Percentiles rank a stretch among this genome's conserved stretches.
phyloP scores from a whole-genome alignment of 768 basidiomycete species.

The Zangia roseola region DNA sequence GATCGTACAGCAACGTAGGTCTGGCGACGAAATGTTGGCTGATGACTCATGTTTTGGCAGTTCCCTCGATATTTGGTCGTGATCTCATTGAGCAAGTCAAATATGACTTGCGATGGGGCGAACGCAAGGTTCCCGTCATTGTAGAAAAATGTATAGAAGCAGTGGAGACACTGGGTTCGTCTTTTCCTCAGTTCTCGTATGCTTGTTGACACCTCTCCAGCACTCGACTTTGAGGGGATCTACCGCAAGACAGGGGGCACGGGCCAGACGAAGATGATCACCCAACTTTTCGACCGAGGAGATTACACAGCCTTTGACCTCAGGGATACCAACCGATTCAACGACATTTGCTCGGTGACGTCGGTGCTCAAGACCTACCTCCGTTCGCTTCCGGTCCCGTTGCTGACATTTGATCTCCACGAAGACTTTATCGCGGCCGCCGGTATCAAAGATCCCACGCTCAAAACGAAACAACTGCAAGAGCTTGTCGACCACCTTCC shows the following conservation, averaged over 20 bases:
- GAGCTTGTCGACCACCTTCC: slow-evolving; percentile 79
- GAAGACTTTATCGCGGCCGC: slow-evolving; percentile 84
- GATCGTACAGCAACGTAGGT: slow-evolving; percentile 20
- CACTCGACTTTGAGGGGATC: slow-evolving; percentile 95
- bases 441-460: slow-evolving; percentile 57
- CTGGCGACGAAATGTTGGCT: slow-evolving; percentile 8
- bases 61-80: slow-evolving; percentile 90
- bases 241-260: slow-evolving; percentile 97
- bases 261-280: slow-evolving; percentile 88
- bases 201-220: slow-evolving; percentile 37
- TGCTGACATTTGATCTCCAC: slow-evolving; percentile 88
- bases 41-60: slow-evolving; percentile 37
- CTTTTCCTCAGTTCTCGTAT: neutral
- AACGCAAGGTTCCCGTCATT: slow-evolving; percentile 75
- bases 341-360: slow-evolving; percentile 95
- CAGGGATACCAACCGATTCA: slow-evolving; percentile 83
- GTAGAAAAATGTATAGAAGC: slow-evolving; percentile 97
- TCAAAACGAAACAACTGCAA: slow-evolving; percentile 59
- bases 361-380: slow-evolving; percentile 97
- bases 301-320: slow-evolving; percentile 90
- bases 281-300: slow-evolving; percentile 90
- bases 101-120: slow-evolving; percentile 57
- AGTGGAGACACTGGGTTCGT: slow-evolving; percentile 81
- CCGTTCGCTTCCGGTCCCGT: slow-evolving; percentile 85
- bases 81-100: slow-evolving; percentile 82